Evolutionary conservation across 2,329 filamentous ascomycete species (phyloP).

Genomic region (Colletotrichum sp.): DNA sequence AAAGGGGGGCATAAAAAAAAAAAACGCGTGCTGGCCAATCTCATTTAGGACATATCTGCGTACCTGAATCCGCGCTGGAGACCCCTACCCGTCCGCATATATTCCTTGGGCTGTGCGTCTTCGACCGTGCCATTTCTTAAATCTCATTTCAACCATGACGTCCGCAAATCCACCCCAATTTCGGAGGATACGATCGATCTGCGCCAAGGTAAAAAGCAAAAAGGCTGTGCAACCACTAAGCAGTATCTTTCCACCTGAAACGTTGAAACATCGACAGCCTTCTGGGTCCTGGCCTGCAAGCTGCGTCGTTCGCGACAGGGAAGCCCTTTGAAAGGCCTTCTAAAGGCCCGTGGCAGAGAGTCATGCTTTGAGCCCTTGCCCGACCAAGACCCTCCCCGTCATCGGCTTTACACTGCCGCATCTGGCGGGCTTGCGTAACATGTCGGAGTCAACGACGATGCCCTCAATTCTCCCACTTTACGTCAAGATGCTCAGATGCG

Average conservation of each 20-base stretch:
- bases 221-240: background rate
- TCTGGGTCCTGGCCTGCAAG: slow-evolving; percentile 8
- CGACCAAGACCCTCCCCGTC: background rate
- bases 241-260: slow-evolving; percentile 18
- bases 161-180: slow-evolving; percentile 16
- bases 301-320: background rate
- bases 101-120: background rate
- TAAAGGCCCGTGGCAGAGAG: background rate
- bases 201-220: slow-evolving; percentile 11
- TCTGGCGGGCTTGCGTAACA: background rate
- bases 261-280: slow-evolving; percentile 16
- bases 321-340: background rate
- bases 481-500: background rate
- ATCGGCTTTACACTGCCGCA: background rate
- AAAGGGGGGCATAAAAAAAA: background rate
- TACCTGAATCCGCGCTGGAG: background rate
- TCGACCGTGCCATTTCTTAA: background rate
- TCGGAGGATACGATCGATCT: slow-evolving; percentile 21
- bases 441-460: background rate
- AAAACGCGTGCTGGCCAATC: background rate
- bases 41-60: background rate
- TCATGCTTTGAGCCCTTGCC: background rate
- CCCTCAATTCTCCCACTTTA: background rate
- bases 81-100: background rate
- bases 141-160: slow-evolving; percentile 19